Base-by-base conservation (phyloP, 495 filamentous ascomycete genomes). In the Neurospora hispaniola region DNA sequence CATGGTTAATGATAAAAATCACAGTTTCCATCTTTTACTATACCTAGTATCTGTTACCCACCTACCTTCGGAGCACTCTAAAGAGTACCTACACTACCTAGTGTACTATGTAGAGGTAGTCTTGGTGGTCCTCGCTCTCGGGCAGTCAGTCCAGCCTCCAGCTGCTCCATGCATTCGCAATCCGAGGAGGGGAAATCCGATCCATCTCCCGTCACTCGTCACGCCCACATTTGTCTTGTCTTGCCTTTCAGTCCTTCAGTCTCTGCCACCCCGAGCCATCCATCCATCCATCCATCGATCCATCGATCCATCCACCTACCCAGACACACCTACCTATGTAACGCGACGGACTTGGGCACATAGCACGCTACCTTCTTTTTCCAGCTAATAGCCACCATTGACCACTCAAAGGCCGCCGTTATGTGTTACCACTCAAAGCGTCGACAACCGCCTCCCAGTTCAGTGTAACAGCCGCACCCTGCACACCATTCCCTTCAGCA, bases 321-420 rank as follows among this genome's bases (percentile, higher is more conserved):
- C 54, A 62, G 23, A 14, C 54, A 59, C n/a, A 59, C n/a, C 27
- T 2, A n/a, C 6, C 11, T 9, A 31, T 62, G 54, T 35, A 66
- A 66, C 54, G 27, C 54, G 54, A 66, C 54, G 27, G 54, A 38
- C 54, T 66, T 66, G 27, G 54, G 54, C 54, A 66, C 54, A 66
- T 7, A 35, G 23, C 27, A 62, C 54, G 54, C 54, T 62, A 31
- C 54, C 23, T 31, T 14, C 23, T 66, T 27, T 66, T 35, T 66
- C 54, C 54, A 66, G 27, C 54, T 66, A 66, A 35, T 31, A 66
- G 35, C 27, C 23, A 66, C 54, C 54, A 76, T 75, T 77, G 77
- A 75, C 74, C 77, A 79, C 42, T 77, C 70, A 76, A 43, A 76
- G 27, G 41, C 31, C 44, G 69, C 70, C 76, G 72, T 75, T 70